A percentile compares a stretch with the other conserved stretches of the same genome.
These are phyloP conservation scores for Stephanodiscus minutulus DNA, from an alignment of 108 stramenopile genomes.

Conservation along the genomic window DNA sequence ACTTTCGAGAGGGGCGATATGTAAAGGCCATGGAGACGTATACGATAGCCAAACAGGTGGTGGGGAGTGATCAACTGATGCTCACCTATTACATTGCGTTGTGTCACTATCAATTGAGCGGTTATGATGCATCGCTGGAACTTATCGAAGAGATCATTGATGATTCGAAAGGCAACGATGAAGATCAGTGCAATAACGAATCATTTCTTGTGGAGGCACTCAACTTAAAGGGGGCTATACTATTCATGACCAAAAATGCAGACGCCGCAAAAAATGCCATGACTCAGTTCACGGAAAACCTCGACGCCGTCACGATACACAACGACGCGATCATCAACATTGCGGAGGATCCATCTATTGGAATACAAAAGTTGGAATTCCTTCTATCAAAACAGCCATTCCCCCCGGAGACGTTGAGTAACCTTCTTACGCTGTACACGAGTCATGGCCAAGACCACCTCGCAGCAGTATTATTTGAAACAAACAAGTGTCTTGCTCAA, in stretches of 20 bases:
- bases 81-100: slow-evolving; percentile 89
- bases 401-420: slow-evolving; percentile 87
- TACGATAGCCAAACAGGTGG: slow-evolving; percentile 63
- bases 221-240: slow-evolving; percentile 88
- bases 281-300: slow-evolving; percentile 70
- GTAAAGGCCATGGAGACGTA: slow-evolving; percentile 69
- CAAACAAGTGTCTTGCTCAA: slow-evolving; percentile 74
- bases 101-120: slow-evolving; percentile 78
- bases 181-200: slow-evolving; percentile 50
- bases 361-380: slow-evolving; percentile 76
- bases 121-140: slow-evolving; percentile 65
- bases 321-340: slow-evolving; percentile 79
- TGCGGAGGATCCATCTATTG: slow-evolving; percentile 62
- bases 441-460: slow-evolving; percentile 76
- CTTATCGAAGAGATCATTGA: slow-evolving; percentile 72
- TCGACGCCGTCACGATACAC: slow-evolving; percentile 88
- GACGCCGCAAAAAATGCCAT: slow-evolving; percentile 72
- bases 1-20: slow-evolving; percentile 77
- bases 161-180: slow-evolving; percentile 45
- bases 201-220: slow-evolving; percentile 78
- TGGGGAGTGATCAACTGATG: slow-evolving; percentile 77
- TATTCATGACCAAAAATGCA: slow-evolving; percentile 54
- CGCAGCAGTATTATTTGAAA: slow-evolving; percentile 77
- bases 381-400: slow-evolving; percentile 75
- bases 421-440: slow-evolving; percentile 77